Conservation (phyloP, 495 filamentous ascomycete species). For the Hypoxylon perforatum region DNA sequence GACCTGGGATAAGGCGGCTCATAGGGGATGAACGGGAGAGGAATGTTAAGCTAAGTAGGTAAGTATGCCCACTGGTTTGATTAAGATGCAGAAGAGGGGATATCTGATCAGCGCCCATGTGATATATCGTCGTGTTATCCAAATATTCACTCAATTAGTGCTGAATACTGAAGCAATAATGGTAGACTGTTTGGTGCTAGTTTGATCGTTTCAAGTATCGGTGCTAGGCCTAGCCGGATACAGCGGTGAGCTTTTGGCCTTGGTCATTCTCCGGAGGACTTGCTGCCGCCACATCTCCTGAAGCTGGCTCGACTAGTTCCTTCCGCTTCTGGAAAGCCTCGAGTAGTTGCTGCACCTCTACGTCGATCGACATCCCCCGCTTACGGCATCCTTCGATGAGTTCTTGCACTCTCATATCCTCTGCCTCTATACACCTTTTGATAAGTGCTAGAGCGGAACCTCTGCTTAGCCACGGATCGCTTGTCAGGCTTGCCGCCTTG, state of each 20-base stretch:
- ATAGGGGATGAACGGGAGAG: no score
- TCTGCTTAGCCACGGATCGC: constrained; percentile 53
- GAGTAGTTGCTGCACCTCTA: constrained; percentile 34
- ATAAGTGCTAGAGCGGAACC: constrained; percentile 52
- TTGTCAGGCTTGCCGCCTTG: constrained; percentile 21
- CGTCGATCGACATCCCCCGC: constrained; percentile 40
- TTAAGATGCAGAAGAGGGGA: no score
- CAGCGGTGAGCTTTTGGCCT: not conserved
- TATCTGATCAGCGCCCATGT: no score
- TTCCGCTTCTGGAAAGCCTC: constrained; percentile 17
- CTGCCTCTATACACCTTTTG: constrained; percentile 51
- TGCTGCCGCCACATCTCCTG: not conserved
- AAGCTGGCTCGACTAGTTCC: not conserved
- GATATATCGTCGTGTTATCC: no score
- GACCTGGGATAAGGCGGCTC: not conserved
- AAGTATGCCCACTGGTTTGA: no score
- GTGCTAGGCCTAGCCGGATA: constrained; percentile 16
- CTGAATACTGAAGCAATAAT: no score
- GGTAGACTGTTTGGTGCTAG: no score
- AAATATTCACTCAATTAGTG: not conserved
- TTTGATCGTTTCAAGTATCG: not conserved
- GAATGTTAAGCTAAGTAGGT: no score
- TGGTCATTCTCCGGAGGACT: not conserved
- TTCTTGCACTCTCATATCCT: constrained; percentile 58
- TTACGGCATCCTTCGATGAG: constrained; percentile 52